These are phyloP conservation scores for Agaricales sp. DNA, from an alignment of 1,284 basidiomycete genomes.

Conservation along the genomic window DNA sequence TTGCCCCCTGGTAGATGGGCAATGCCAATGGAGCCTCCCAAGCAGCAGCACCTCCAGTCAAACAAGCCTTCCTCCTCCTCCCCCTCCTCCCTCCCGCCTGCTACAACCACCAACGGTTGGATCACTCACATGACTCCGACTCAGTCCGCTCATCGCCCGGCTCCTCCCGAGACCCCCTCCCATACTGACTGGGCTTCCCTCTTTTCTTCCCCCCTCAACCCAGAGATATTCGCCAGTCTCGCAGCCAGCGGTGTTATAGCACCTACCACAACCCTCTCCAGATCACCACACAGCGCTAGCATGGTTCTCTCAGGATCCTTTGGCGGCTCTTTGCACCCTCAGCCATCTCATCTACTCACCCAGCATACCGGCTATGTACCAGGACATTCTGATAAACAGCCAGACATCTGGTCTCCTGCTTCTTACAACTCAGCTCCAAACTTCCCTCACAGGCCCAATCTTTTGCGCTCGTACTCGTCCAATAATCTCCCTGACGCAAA, in stretches of 20 bases:
- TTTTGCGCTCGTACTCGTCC: constrained; percentile 10
- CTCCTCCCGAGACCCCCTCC: not conserved
- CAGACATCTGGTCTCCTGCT: constrained; percentile 9
- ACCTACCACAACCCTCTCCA: constrained; percentile 13
- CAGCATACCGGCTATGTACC: too few relatives aligned
- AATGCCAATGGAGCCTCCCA: not conserved
- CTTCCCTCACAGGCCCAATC: constrained; percentile 17
- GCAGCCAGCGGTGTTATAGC: constrained; percentile 32
- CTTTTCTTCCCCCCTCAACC: constrained; percentile 15
- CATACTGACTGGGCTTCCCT: constrained; percentile 13
- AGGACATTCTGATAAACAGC: constrained; percentile 2
- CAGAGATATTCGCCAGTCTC: constrained; percentile 15
- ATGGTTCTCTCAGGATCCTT: too few relatives aligned
- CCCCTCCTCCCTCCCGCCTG: not conserved
- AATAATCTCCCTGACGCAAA: constrained; percentile 12
- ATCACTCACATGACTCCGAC: constrained; percentile 13
- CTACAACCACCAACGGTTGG: constrained; percentile 2
- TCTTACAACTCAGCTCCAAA: constrained; percentile 12
- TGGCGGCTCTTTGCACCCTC: too few relatives aligned
- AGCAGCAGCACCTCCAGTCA: not conserved
- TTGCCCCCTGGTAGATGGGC: too few relatives aligned
- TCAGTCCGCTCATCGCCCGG: constrained; percentile 30
- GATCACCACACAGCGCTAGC: constrained; percentile 12
- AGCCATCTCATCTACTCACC: constrained; percentile 7
- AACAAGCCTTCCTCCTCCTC: too few relatives aligned